These are phyloP conservation scores for Pythium phragmiticola DNA, from an alignment of 352 stramenopile species.

Conservation along the genomic window DNA sequence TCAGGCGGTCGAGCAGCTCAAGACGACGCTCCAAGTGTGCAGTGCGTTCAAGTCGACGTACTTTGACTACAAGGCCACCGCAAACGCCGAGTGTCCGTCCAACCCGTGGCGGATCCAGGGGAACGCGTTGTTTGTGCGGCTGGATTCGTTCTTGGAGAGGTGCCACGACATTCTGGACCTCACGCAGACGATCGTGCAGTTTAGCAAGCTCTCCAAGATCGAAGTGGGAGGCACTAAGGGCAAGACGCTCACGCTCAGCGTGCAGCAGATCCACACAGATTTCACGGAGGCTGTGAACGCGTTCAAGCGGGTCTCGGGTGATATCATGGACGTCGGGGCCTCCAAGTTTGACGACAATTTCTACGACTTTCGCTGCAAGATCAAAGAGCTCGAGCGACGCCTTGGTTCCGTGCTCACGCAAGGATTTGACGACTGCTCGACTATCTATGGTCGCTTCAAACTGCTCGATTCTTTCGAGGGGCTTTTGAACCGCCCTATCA, in stretches of 20 bases:
- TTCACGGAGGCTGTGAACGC: constrained; percentile 93
- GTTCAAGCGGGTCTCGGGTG: constrained; percentile 95
- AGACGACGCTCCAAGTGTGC: constrained; percentile 93
- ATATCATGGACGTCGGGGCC: constrained; percentile 98
- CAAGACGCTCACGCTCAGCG: constrained; percentile 91
- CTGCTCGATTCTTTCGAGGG: constrained; percentile 97
- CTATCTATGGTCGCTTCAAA: constrained; percentile 97
- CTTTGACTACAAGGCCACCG: constrained; percentile 97
- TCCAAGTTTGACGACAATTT: constrained; percentile 98
- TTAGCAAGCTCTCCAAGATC: constrained; percentile 97
- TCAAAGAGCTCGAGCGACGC: constrained; percentile 97
- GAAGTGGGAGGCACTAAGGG: constrained; percentile 97
- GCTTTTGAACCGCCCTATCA: constrained; percentile 93
- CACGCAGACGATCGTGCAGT: constrained; percentile 98
- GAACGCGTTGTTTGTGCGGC: constrained; percentile 95
- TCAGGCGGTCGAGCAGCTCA: constrained; percentile 93
- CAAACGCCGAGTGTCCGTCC: constrained; percentile 95
- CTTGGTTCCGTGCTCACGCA: constrained; percentile 96
- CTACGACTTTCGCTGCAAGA: constrained; percentile 96
- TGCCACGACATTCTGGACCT: constrained; percentile 98
- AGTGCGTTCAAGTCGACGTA: constrained; percentile 98
- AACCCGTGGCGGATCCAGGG: constrained; percentile 98
- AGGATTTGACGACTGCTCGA: constrained; percentile 97
- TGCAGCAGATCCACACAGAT: constrained; percentile 95
- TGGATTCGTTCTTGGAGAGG: constrained; percentile 97